Percentiles rank a stretch among this genome's conserved stretches.
phyloP scores from a whole-genome alignment of 1,139 yeast genomes.

The Nakaseomyces uthaithaninus region DNA sequence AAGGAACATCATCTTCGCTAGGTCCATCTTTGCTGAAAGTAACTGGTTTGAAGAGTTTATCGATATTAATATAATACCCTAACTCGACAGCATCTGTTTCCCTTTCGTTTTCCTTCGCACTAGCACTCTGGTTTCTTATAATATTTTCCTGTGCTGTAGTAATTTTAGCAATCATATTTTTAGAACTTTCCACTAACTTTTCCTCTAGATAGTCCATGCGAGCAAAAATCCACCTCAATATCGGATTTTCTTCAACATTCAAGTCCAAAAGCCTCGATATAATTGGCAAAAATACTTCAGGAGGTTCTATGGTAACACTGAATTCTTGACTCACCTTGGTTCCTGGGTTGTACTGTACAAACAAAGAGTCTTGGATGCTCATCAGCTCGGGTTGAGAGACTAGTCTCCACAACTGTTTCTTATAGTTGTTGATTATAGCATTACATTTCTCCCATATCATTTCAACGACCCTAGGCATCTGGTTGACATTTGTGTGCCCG shows the following conservation, averaged over 20 bases:
- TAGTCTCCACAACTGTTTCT: constrained; percentile 34
- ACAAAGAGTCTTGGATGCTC: not conserved
- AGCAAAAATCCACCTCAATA: constrained; percentile 49
- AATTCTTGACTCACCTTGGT: not conserved
- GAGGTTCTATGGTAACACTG: not conserved
- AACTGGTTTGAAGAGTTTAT: constrained; percentile 17
- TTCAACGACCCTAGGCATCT: constrained; percentile 33
- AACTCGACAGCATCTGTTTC: constrained; percentile 25
- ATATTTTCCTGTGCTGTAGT: constrained; percentile 32
- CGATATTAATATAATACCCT: constrained; percentile 23
- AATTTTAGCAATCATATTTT: constrained; percentile 32
- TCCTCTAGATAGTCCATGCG: constrained; percentile 38
- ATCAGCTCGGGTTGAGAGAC: not conserved
- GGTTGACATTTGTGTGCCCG: constrained; percentile 12
- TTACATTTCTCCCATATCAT: constrained; percentile 65
- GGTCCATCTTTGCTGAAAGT: constrained; percentile 2
- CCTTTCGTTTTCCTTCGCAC: constrained; percentile 22
- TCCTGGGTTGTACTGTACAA: not conserved
- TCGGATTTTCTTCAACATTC: constrained; percentile 54
- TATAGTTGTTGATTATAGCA: constrained; percentile 54
- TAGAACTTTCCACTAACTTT: constrained; percentile 34
- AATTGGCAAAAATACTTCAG: constrained; percentile 34
- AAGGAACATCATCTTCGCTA: constrained; percentile 6
- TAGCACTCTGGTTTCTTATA: constrained; percentile 25
- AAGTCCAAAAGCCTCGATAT: constrained; percentile 54